A percentile compares a stretch with the other conserved stretches of the same genome.
Conservation (phyloP, 306 rosid genomes). For the Spatholobus suberectus region DNA sequence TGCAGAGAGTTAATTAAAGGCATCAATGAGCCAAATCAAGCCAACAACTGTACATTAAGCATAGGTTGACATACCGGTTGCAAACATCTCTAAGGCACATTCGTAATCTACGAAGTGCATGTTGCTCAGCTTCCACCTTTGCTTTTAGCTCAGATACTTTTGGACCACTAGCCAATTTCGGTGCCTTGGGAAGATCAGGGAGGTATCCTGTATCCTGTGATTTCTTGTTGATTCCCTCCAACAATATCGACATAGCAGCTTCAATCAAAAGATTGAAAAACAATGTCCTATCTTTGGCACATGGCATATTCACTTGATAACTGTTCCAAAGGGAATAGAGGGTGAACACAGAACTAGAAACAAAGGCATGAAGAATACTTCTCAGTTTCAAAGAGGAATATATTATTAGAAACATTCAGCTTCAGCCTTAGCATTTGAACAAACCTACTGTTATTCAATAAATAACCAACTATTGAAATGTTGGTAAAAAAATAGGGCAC, state of each 20-base stretch:
- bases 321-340: conserved; percentile 53
- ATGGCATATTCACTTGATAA: conserved; percentile 69
- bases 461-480: conserved; percentile 19
- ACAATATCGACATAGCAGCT: conserved; percentile 77
- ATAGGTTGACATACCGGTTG: conserved; percentile 72
- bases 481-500: background rate
- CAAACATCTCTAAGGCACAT: conserved; percentile 99
- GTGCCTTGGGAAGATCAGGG: conserved; percentile 95
- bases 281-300: conserved; percentile 69
- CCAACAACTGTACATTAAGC: conserved; percentile 7
- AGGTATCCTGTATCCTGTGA: conserved; percentile 52
- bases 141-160: conserved; percentile 93
- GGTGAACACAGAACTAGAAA: conserved; percentile 36
- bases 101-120: conserved; percentile 93
- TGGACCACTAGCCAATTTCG: conserved; percentile 84
- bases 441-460: conserved; percentile 29
- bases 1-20: conserved; percentile 14
- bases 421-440: conserved; percentile 22
- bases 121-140: conserved; percentile 94
- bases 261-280: conserved; percentile 76
- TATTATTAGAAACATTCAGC: background rate
- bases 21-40: background rate
- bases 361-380: background rate
- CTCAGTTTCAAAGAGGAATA: conserved; percentile 19
- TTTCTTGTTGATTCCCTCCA: conserved; percentile 64